phyloP scores from a whole-genome alignment of 176 grass and related monocot species.

The Poa pratensis region DNA sequence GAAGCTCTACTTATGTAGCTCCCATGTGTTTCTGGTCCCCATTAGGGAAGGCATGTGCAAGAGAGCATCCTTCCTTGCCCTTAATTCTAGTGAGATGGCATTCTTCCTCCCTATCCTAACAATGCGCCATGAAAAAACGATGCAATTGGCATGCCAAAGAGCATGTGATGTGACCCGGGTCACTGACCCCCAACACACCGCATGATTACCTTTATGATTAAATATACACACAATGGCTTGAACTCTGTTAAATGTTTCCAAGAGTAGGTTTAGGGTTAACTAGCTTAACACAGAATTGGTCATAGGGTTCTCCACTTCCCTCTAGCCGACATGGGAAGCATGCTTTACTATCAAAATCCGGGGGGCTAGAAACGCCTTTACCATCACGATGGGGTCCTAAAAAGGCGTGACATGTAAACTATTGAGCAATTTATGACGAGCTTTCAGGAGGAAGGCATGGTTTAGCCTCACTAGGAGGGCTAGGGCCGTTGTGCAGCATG shows the following conservation, averaged over 20 bases:
- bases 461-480: slow-evolving; percentile 32
- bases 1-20: slow-evolving; percentile 60
- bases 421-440: slow-evolving; percentile 38
- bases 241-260: slow-evolving; percentile 45
- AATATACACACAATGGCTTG: slow-evolving; percentile 41
- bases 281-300: slow-evolving; percentile 24
- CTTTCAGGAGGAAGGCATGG: slow-evolving; percentile 38
- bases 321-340: slow-evolving; percentile 55
- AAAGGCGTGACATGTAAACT: slow-evolving; percentile 51
- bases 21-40: slow-evolving; percentile 90
- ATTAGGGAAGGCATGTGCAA: slow-evolving; percentile 66
- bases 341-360: slow-evolving; percentile 62
- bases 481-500: slow-evolving; percentile 38
- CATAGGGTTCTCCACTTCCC: slow-evolving; percentile 50
- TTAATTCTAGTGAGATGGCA: slow-evolving; percentile 47
- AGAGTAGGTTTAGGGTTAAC: slow-evolving; percentile 52
- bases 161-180: too few relatives aligned
- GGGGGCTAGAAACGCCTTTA: slow-evolving; percentile 58
- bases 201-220: slow-evolving; percentile 71
- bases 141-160: slow-evolving; percentile 52
- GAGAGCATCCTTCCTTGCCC: slow-evolving; percentile 55
- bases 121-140: slow-evolving; percentile 45
- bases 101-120: slow-evolving; percentile 50
- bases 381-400: slow-evolving; percentile 53
- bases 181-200: slow-evolving; percentile 60